Percentiles rank a stretch among this genome's conserved stretches.
Conservation (phyloP, 495 filamentous ascomycete genomes). For the Aspergillus campestris region DNA sequence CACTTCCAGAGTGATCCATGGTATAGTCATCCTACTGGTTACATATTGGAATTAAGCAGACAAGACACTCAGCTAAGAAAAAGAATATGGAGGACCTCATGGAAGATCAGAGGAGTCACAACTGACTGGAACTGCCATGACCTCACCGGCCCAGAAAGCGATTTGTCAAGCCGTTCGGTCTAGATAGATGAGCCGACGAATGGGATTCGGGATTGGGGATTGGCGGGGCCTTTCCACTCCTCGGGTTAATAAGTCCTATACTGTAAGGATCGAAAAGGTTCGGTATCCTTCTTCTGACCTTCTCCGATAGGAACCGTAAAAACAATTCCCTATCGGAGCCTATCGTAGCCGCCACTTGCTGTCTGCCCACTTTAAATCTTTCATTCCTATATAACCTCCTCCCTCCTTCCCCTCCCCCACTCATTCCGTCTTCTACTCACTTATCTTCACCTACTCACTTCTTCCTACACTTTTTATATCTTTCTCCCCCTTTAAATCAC, state of each 20-base stretch:
- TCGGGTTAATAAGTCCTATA: constrained; percentile 22
- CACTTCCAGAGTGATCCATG: no score
- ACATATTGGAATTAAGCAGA: no score
- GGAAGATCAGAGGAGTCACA: no score
- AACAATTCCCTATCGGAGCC: neutral
- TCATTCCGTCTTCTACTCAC: neutral
- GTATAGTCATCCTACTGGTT: no score
- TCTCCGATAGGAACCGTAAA: constrained; percentile 11
- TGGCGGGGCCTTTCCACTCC: constrained; percentile 25
- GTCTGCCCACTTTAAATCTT: constrained; percentile 7
- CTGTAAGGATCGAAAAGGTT: constrained; percentile 31
- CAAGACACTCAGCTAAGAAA: no score
- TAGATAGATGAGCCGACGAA: constrained; percentile 8
- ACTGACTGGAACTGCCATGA: neutral
- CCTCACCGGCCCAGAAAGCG: constrained; percentile 1
- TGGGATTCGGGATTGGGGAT: constrained; percentile 4
- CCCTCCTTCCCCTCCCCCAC: constrained; percentile 1
- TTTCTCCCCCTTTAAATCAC: constrained; percentile 7
- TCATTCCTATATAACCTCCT: constrained; percentile 5
- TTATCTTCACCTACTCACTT: neutral
- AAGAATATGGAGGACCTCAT: no score
- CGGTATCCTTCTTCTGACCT: constrained; percentile 34
- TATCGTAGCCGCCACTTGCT: constrained; percentile 15
- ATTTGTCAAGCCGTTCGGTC: constrained; percentile 8
- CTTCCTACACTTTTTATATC: constrained; percentile 4